Conservation (phyloP, 352 stramenopile species). For the Globisporangium spiculum region DNA sequence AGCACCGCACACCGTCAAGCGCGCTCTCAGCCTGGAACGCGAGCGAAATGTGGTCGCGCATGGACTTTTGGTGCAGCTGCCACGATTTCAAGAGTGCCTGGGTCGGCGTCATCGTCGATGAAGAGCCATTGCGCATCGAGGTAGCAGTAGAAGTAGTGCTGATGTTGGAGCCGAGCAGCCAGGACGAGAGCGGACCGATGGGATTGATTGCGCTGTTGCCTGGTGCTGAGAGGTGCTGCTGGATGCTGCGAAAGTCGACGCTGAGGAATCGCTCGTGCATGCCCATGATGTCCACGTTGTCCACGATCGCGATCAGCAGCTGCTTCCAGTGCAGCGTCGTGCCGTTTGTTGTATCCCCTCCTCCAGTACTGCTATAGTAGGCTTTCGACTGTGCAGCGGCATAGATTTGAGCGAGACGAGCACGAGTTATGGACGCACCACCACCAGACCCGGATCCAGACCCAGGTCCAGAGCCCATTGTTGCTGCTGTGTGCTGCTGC, state of each 20-base stretch:
- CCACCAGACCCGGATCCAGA: not conserved
- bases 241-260: slow-evolving; percentile 38
- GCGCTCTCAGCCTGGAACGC: slow-evolving; percentile 33
- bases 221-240: slow-evolving; percentile 20
- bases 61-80: slow-evolving; percentile 19
- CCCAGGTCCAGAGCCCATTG: not conserved
- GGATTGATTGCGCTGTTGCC: slow-evolving; percentile 2
- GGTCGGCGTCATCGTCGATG: not conserved
- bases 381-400: slow-evolving; percentile 1
- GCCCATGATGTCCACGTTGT: slow-evolving; percentile 37
- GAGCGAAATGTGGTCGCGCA: slow-evolving; percentile 31
- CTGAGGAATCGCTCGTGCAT: slow-evolving; percentile 24
- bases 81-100: slow-evolving; percentile 26
- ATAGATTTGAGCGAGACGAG: slow-evolving; percentile 36
- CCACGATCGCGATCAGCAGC: slow-evolving; percentile 21
- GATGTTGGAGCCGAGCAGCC: slow-evolving; percentile 2
- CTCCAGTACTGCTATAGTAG: not conserved
- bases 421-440: slow-evolving; percentile 13
- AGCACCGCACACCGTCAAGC: slow-evolving; percentile 24
- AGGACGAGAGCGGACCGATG: slow-evolving; percentile 11
- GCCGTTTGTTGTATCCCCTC: not conserved
- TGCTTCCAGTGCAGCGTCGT: slow-evolving; percentile 23
- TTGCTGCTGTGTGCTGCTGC: not conserved
- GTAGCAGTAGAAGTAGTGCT: not conserved
- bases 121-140: not conserved